These are phyloP conservation scores for Scedosporium boydii DNA, from an alignment of 2,329 filamentous ascomycete genomes.

Conservation along the genomic window DNA sequence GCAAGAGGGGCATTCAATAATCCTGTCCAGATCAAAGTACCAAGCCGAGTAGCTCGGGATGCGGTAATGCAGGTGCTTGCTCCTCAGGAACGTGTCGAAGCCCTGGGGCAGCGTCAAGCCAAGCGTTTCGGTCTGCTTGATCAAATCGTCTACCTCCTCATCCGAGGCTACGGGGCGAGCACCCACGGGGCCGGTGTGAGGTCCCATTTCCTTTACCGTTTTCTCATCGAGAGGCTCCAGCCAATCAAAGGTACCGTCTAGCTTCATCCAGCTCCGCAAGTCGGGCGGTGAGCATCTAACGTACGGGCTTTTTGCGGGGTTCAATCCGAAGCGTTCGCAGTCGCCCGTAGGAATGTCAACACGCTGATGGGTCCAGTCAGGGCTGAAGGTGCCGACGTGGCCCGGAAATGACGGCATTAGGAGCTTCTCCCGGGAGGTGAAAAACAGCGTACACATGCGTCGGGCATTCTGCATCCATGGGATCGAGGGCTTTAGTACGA, in stretches of 20 bases:
- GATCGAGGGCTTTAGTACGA: not conserved
- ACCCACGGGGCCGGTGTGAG: not conserved
- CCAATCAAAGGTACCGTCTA: conserved; percentile 6
- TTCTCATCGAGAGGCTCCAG: not conserved
- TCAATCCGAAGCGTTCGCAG: not conserved
- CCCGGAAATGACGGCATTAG: not conserved
- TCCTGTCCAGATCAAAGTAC: not conserved
- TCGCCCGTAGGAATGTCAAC: not conserved
- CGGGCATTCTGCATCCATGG: not conserved
- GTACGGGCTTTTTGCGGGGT: not conserved
- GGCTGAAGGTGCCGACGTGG: not conserved
- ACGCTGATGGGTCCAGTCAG: not conserved
- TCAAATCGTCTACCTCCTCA: not conserved
- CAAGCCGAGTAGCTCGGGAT: conserved; percentile 1
- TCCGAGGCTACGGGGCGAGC: not conserved
- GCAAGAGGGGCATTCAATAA: not conserved
- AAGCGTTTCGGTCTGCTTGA: not conserved
- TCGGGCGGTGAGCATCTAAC: conserved; percentile 5
- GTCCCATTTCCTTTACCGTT: not conserved
- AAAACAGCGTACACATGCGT: not conserved
- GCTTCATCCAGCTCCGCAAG: conserved; percentile 1
- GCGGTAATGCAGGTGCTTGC: not conserved
- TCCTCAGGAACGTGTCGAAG: conserved; percentile 4
- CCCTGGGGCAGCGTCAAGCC: conserved; percentile 1
- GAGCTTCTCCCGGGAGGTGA: too few species aligned